phyloP scores from a whole-genome alignment of 139 green algal genomes.

The Diplosphaera chodatii region DNA sequence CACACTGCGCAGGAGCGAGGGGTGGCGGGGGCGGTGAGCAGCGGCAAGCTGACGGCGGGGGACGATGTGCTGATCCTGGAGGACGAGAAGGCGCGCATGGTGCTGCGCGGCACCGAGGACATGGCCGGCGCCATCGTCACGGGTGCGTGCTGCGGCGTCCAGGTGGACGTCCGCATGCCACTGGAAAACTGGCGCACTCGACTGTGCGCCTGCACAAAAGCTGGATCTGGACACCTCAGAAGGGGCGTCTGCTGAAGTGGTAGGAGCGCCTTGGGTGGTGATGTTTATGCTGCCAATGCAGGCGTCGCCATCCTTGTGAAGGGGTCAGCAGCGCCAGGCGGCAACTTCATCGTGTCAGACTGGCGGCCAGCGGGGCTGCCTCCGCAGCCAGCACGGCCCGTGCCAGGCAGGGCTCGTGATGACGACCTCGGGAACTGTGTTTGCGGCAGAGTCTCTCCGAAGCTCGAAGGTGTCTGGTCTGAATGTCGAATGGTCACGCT shows the following conservation, averaged over 20 bases:
- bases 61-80: conserved; percentile 86
- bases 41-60: conserved; percentile 54
- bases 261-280: too few relatives aligned
- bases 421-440: too few relatives aligned
- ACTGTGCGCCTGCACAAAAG: too few relatives aligned
- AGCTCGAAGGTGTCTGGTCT: too few relatives aligned
- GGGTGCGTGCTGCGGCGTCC: conserved; percentile 23
- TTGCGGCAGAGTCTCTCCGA: too few relatives aligned
- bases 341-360: conserved; percentile 62
- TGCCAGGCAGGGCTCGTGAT: too few relatives aligned
- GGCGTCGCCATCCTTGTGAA: conserved; percentile 77
- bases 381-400: conserved; percentile 32
- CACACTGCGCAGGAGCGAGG: conserved; percentile 39
- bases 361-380: conserved; percentile 13
- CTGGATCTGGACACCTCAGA: too few relatives aligned
- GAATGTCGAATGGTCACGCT: too few relatives aligned
- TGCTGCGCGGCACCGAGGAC: conserved; percentile 46
- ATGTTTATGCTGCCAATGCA: too few relatives aligned
- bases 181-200: too few relatives aligned
- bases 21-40: conserved; percentile 21
- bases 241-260: too few relatives aligned
- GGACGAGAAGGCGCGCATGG: conserved; percentile 86
- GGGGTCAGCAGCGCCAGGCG: conserved; percentile 52
- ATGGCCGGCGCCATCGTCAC: conserved; percentile 59
- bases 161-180: too few relatives aligned